Evolutionary conservation across 2,329 filamentous ascomycete genomes (phyloP), one percentile per base, ranked within the genome.

Genomic region (Fusarium liriodendri): DNA sequence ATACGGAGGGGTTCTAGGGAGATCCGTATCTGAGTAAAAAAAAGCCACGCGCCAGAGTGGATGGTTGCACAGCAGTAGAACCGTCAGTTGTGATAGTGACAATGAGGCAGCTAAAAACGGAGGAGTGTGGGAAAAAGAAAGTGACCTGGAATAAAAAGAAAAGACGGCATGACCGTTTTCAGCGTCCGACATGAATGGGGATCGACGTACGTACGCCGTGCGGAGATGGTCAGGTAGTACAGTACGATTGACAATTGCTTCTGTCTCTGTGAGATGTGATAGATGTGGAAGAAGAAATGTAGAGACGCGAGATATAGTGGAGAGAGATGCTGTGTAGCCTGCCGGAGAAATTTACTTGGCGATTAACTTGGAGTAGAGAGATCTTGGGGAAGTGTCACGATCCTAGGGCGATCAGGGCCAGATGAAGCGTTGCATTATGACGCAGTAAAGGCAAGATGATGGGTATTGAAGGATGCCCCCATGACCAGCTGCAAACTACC

Each of bases 221-320:
- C 32, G 52, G 40, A 16, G 37, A 40, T 11, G n/a, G 14, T 37
- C 54, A 38, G 9, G 54, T 25, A 38, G 55, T 38, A 38, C 55
- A 58, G 55, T 22, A 37, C 20, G 14, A 35, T 22, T 20, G 27
- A 20, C 29, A 20, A 37, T 54, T 32, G 29, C 33, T 50, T 66
- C n/a, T 42, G 18, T 5, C 20, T 52, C 73, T 67, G 27, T 59
- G 55, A 74, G 33, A 74, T 74, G 61, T 74, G 71, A 74, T 69
- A 74, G 64, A 74, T 74, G 50, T 62, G 32, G 61, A 66, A 61
- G 68, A 61, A 66, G 67, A 62, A 73, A 62, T 29, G 25, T 42
- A 33, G 38, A 63, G 42, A 27, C 61, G 62, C 45, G 54, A 33
- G 54, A 59, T 59, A 14, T 13, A 11, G 54, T 37, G 54, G 54